Evolutionary conservation across 805 yeast species (phyloP).

Genomic region (Yueomyces sp.): DNA sequence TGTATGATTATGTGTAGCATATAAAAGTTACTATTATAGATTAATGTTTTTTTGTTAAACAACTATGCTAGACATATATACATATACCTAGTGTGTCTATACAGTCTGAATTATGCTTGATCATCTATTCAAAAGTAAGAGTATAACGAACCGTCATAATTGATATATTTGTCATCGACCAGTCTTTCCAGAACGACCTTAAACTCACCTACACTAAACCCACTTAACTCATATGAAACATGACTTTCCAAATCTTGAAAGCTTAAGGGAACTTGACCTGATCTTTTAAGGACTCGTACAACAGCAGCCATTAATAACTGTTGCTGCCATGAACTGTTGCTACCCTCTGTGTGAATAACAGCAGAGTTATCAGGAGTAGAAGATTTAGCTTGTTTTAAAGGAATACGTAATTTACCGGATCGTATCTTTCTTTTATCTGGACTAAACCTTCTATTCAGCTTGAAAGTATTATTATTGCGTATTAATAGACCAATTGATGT

Average conservation of each 20-base stretch:
- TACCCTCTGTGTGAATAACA: constrained; percentile 12
- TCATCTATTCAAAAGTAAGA: background rate
- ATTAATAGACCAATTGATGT: constrained; percentile 5
- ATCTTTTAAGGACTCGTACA: constrained; percentile 13
- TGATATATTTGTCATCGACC: constrained; percentile 2
- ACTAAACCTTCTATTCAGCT: constrained; percentile 10
- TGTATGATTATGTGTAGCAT: no score
- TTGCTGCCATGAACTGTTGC: constrained; percentile 16
- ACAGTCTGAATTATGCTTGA: no score
- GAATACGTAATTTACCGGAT: constrained; percentile 12
- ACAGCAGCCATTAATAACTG: constrained; percentile 18
- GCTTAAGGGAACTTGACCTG: background rate
- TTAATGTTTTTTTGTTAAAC: no score
- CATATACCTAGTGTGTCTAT: no score
- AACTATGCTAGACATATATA: no score
- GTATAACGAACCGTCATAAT: background rate
- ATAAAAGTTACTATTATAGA: no score
- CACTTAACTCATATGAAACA: constrained; percentile 8
- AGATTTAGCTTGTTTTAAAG: constrained; percentile 2
- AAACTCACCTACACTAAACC: constrained; percentile 22
- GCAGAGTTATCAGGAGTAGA: background rate
- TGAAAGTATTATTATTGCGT: constrained; percentile 2
- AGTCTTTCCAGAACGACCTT: constrained; percentile 15
- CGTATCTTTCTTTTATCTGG: constrained; percentile 12
- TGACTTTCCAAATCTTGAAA: constrained; percentile 4